Evolutionary conservation across 1,284 basidiomycete species (phyloP), one percentile per base, ranked within the genome.

Genomic region (Cronartium ribicola): DNA sequence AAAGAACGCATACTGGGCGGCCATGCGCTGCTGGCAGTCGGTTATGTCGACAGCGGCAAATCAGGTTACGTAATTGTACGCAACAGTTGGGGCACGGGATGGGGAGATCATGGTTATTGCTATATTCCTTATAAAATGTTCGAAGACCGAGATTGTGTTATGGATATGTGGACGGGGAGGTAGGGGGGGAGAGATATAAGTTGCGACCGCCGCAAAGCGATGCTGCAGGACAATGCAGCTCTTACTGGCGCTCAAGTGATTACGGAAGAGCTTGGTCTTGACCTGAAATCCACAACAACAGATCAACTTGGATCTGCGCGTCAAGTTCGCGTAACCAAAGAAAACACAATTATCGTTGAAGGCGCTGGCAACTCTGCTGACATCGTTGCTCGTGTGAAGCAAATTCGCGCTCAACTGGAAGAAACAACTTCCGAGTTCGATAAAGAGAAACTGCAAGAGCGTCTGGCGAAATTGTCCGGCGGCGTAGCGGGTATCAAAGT

Each of bases 401-500:
- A 97, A 84, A 92, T 98, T 80, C 89, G 95, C 70, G 86, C 94
- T 79, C 86, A 97, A 80, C 85, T 85, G 76, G 95, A 98, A 84
- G 78, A 87, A 17, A 88, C 89, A 37, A 98, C 94, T 51, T 89
- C 88, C 78, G 94, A 98, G 78, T 98, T 91, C 82, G 94, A 98
- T 87, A 88, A 89, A 80, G 89, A 89, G 79, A 98, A 97, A 85
- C 87, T 98, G 77, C 94, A 97, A 83, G 95, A 98, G 83, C 90
- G 95, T 77, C 87, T 98, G 57, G 95, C 95, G 78, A 98, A 98
- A 87, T 86, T 98, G 75, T 88, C 87, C 59, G 94, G 95, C 75
- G 94, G 95, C 85, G 94, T 98, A 68, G 95, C 94, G 40, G 94
- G 98, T 82, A 97, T 98, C 87, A 94, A 92, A 84, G 95, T 98